phyloP scores from a whole-genome alignment of 331 rosid genomes.

The Malus hybrid region DNA sequence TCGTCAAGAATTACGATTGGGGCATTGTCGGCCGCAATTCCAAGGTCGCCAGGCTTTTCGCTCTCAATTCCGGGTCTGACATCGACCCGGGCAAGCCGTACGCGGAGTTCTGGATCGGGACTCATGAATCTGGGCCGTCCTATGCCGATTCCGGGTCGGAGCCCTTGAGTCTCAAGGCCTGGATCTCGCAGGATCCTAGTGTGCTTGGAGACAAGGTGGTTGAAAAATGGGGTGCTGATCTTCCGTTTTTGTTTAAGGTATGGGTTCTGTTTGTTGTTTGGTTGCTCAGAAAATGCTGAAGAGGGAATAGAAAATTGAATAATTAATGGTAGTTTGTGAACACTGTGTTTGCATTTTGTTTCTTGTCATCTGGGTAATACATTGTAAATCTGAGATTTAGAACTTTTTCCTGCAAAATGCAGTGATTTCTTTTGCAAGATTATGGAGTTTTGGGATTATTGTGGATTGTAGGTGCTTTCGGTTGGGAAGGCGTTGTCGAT shows the following conservation, averaged over 20 bases:
- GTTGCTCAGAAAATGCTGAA: not conserved
- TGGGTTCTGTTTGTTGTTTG: not conserved
- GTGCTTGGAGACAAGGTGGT: conserved; percentile 26
- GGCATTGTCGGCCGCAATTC: conserved; percentile 22
- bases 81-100: conserved; percentile 15
- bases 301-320: not conserved
- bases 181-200: conserved; percentile 23
- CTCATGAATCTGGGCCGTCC: conserved; percentile 29
- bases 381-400: not conserved
- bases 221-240: conserved; percentile 31
- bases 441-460: not conserved
- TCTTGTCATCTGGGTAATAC: not conserved
- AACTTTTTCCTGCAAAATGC: not conserved
- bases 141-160: conserved; percentile 8
- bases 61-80: conserved; percentile 26
- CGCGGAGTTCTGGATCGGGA: conserved; percentile 38
- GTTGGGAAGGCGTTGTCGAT: conserved; percentile 30
- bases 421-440: not conserved
- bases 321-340: not conserved
- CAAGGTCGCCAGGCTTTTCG: conserved; percentile 27
- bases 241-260: conserved; percentile 33
- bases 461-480: conserved; percentile 22
- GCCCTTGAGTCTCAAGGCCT: conserved; percentile 21
- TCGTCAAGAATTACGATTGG: conserved; percentile 32
- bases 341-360: not conserved